These are phyloP conservation scores for Penicillium tannophilum DNA, from an alignment of 495 filamentous ascomycete species.

Conservation along the genomic window DNA sequence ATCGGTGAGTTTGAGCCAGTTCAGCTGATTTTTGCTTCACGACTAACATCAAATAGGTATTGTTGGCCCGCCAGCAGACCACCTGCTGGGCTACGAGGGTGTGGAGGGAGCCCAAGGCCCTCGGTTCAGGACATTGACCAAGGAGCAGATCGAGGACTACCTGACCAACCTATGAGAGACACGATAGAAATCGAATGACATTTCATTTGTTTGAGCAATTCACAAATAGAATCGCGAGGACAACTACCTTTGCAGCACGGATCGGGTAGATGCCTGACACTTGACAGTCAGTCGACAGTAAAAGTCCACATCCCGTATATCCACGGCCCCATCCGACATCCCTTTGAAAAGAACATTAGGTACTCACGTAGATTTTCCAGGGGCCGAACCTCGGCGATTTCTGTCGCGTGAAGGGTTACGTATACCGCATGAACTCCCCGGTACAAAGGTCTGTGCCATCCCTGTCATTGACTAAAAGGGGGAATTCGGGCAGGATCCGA, in stretches of 20 bases:
- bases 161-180: slow-evolving; percentile 80
- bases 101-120: slow-evolving; percentile 88
- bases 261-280: neutral
- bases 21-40: neutral
- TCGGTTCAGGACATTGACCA: slow-evolving; percentile 92
- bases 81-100: slow-evolving; percentile 89
- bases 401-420: neutral
- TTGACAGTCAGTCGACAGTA: neutral
- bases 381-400: neutral
- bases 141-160: slow-evolving; percentile 99
- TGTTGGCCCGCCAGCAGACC: slow-evolving; percentile 89
- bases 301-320: neutral
- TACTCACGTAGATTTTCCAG: neutral
- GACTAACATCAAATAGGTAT: slow-evolving; percentile 62
- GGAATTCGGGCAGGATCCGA: neutral
- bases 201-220: slow-evolving; percentile 26
- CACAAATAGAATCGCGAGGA: slow-evolving; percentile 12
- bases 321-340: neutral
- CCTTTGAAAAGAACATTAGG: too few relatives aligned
- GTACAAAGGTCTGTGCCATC: slow-evolving; percentile 5
- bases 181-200: slow-evolving; percentile 31
- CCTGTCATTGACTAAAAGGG: slow-evolving; percentile 5
- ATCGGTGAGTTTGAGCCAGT: slow-evolving; percentile 66
- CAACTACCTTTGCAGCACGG: slow-evolving; percentile 4
- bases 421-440: neutral